These are phyloP conservation scores for Nemophila menziesii DNA, from an alignment of 257 asterid genomes.

Conservation along the genomic window DNA sequence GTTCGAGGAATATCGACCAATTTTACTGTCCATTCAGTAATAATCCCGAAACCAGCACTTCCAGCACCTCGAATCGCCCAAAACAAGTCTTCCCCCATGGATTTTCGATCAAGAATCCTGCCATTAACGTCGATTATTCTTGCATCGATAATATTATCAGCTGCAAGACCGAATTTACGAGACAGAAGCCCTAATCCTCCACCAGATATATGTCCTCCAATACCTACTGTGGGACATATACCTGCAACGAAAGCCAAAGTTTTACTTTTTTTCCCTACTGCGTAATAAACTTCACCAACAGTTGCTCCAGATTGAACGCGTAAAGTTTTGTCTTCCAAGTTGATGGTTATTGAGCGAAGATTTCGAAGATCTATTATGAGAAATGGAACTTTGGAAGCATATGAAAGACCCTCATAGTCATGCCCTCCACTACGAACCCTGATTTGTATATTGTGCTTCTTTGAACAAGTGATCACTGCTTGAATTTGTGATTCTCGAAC, in stretches of 20 bases:
- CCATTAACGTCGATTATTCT: slow-evolving; percentile 3
- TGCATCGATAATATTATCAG: no score
- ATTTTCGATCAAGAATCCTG: slow-evolving; percentile 9
- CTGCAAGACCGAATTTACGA: no score
- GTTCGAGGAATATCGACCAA: slow-evolving; percentile 1
- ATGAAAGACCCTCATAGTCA: no score
- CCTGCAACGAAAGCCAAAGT: slow-evolving; percentile 9
- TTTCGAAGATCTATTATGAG: slow-evolving; percentile 10
- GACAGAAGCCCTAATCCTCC: slow-evolving; percentile 14
- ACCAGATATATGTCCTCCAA: slow-evolving; percentile 13
- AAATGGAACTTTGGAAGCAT: no score
- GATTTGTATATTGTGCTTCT: slow-evolving; percentile 5
- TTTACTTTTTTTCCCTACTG: neutral
- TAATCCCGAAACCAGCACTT: slow-evolving; percentile 8
- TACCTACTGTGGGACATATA: slow-evolving; percentile 8
- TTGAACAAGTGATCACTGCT: slow-evolving; percentile 11
- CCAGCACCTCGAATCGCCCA: slow-evolving; percentile 16
- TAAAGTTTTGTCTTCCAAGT: slow-evolving; percentile 2
- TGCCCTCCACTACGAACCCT: no score
- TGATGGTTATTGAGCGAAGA: slow-evolving; percentile 7
- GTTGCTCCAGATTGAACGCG: no score
- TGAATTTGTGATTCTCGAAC: slow-evolving; percentile 3
- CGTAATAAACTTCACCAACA: slow-evolving; percentile 11
- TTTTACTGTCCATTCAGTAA: slow-evolving; percentile 5
- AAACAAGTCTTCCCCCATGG: slow-evolving; percentile 12